These are phyloP conservation scores for Pseudopyricularia cyperi DNA, from an alignment of 2,329 filamentous ascomycete species.

Conservation along the genomic window DNA sequence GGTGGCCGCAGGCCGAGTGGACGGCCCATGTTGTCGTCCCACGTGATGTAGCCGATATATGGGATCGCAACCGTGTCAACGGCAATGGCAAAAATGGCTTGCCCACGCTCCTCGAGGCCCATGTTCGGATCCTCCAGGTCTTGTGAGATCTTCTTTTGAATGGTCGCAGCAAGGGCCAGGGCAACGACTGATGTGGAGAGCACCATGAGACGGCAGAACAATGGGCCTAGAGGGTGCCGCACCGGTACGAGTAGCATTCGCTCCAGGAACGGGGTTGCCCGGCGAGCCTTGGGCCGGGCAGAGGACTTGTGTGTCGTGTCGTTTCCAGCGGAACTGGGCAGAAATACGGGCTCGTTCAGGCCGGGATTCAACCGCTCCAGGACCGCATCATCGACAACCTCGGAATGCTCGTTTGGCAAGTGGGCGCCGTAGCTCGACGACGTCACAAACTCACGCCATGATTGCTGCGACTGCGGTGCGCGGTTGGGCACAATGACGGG, in stretches of 20 bases:
- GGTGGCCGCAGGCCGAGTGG: conserved; percentile 77
- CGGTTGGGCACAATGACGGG: conserved; percentile 40
- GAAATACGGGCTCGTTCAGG: conserved; percentile 10
- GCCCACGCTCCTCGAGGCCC: conserved; percentile 47
- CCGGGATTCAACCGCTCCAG: conserved; percentile 30
- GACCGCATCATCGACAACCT: conserved; percentile 31
- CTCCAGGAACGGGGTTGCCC: conserved; percentile 24
- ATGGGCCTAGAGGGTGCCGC: conserved; percentile 72
- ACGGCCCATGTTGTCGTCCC: conserved; percentile 91
- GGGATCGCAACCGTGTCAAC: conserved; percentile 81
- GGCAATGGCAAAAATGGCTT: conserved; percentile 76
- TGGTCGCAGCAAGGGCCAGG: conserved; percentile 63
- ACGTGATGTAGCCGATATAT: conserved; percentile 88
- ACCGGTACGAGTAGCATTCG: conserved; percentile 57
- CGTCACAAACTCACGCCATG: conserved; percentile 40
- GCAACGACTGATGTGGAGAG: conserved; percentile 73
- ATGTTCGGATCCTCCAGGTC: conserved; percentile 22
- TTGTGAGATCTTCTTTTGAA: conserved; percentile 20
- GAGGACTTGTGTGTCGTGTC: conserved; percentile 11
- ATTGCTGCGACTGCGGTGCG: conserved; percentile 24
- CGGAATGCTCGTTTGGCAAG: conserved; percentile 30
- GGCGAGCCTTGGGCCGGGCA: conserved; percentile 2
- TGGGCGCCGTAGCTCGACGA: conserved; percentile 37
- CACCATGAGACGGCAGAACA: conserved; percentile 70
- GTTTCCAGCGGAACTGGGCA: conserved; percentile 6